A percentile compares a stretch with the other conserved stretches of the same genome.
These are phyloP conservation scores for Elongisporangium senticosum DNA, from an alignment of 352 stramenopile species.

Conservation along the genomic window DNA sequence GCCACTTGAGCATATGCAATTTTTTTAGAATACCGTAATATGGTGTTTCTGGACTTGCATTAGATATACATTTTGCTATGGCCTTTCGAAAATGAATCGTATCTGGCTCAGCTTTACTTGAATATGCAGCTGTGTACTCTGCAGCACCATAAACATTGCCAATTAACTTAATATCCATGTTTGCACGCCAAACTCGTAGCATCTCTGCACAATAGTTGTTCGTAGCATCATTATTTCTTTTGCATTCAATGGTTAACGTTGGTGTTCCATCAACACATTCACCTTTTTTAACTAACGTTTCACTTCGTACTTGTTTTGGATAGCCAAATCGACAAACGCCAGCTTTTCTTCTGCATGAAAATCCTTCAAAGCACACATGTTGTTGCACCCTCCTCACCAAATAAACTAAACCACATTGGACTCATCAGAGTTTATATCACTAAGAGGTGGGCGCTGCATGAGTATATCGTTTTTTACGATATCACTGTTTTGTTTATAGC, in stretches of 20 bases:
- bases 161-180: slow-evolving; percentile 24
- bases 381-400: slow-evolving; percentile 12
- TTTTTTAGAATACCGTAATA: neutral
- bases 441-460: no score
- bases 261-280: neutral
- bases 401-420: slow-evolving; percentile 9
- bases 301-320: slow-evolving; percentile 2
- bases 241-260: neutral
- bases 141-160: slow-evolving; percentile 19
- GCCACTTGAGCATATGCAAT: slow-evolving; percentile 5
- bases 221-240: slow-evolving; percentile 4
- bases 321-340: slow-evolving; percentile 8
- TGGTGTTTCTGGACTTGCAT: neutral
- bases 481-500: no score
- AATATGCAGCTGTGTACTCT: slow-evolving; percentile 19
- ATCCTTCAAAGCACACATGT: slow-evolving; percentile 5
- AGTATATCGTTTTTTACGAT: no score
- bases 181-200: slow-evolving; percentile 9
- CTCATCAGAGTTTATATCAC: neutral
- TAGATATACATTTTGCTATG: slow-evolving; percentile 9
- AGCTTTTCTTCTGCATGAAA: slow-evolving; percentile 5
- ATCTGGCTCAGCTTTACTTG: slow-evolving; percentile 21
- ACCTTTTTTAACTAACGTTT: neutral
- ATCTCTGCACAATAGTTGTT: slow-evolving; percentile 9
- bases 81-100: slow-evolving; percentile 5